Evolutionary conservation across 2,329 filamentous ascomycete species (phyloP), one percentile per base, ranked within the genome.

Genomic region (Arthrobotrys iridis): DNA sequence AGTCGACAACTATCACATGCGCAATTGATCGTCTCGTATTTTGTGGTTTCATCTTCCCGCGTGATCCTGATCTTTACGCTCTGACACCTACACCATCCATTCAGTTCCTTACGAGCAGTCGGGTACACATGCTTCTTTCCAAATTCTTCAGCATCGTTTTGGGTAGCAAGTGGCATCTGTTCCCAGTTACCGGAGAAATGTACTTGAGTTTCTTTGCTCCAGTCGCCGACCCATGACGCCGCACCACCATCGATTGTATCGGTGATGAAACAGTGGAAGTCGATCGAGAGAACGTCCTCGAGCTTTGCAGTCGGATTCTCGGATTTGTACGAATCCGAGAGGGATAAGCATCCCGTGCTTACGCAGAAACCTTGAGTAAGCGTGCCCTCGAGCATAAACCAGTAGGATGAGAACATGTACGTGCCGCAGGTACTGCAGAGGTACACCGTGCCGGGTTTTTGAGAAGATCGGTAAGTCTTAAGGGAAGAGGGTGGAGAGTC

Each of bases 231-330:
- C 68, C 68, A 73, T 7, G 62, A 41, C n/a, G 68, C 35, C 4
- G 68, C 59, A 6, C 68, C 68, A 10, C 68, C 68, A 33, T 73
- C 68, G 24, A 73, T 62, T 8, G 68, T 73, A 30, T 73, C 68
- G n/a, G 59, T 55, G 33, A 73, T 62, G 3, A 65, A 15, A 22
- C 59, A 73, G 10, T 73, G 68, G 4, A 73, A 48, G 8, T 60
- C 50, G 33, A 73, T 33, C 1, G 50, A 48, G 15, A 66, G 28
- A 0, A 66, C 43, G 46, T 73, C 68, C 10, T 73, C 68, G 4
- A 66, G 68, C 15, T 73, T 73, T 1, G 26, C 7, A 1, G 57
- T 41, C 18, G 58, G 58, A 20, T 60, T 59, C 4, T 57, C 11
- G 8, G 68, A 43, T 48, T 59, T 55, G 24, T 65, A 65, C 13